Conservation (phyloP, 345 rosid genomes). For the Euphorbia pulcherrima region DNA sequence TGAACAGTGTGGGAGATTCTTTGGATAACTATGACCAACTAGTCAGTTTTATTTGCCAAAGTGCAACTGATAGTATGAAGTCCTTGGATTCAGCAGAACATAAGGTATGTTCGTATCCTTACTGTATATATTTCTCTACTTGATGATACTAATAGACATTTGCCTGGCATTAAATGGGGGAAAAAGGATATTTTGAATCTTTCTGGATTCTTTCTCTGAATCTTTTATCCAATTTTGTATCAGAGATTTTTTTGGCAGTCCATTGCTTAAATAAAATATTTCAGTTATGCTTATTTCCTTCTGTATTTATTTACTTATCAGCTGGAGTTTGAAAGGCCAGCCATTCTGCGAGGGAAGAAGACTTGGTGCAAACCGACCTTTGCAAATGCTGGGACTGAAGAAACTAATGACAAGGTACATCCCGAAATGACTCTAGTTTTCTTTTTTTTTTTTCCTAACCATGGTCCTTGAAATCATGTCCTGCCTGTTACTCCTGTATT, state of each 20-base stretch:
- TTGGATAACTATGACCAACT: slow-evolving; percentile 10
- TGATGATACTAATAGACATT: not conserved
- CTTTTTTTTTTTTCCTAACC: not conserved
- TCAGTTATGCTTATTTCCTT: not conserved
- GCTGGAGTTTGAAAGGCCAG: slow-evolving; percentile 11
- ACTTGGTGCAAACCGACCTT: not conserved
- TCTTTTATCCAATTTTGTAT: not conserved
- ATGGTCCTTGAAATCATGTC: not conserved
- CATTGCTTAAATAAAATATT: not conserved
- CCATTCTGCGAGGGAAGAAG: slow-evolving; percentile 7
- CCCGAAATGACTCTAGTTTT: not conserved
- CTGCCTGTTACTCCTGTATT: not conserved
- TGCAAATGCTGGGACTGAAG: slow-evolving; percentile 5
- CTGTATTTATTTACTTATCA: not conserved
- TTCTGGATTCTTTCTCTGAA: not conserved
- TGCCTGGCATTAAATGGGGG: not conserved
- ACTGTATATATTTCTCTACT: not conserved
- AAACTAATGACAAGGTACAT: slow-evolving; percentile 10
- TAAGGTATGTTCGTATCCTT: slow-evolving; percentile 1
- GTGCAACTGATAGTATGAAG: slow-evolving; percentile 7
- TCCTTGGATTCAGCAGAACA: slow-evolving; percentile 4
- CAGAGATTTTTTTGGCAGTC: not conserved
- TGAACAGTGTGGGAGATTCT: slow-evolving; percentile 10
- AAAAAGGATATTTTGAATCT: not conserved
- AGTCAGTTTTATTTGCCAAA: slow-evolving; percentile 7